phyloP scores from a whole-genome alignment of 208 protist genomes.

The Trypanosoma theileri region DNA sequence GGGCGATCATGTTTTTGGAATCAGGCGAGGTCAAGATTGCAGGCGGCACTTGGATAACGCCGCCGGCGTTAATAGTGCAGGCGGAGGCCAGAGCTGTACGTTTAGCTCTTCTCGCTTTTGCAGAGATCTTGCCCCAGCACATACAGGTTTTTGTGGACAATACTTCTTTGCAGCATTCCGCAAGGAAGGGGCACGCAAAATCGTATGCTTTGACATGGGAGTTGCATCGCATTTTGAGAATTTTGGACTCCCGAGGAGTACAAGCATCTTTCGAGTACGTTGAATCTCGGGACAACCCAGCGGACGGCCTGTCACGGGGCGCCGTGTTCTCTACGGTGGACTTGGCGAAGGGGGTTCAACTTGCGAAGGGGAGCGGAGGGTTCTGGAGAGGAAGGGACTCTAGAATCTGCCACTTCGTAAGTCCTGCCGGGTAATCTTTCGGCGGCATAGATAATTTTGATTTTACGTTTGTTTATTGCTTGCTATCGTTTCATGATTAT shows the following conservation, averaged over 20 bases:
- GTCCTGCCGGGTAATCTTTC: neutral
- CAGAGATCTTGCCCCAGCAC: neutral
- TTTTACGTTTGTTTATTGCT: too few relatives aligned
- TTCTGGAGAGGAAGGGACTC: neutral
- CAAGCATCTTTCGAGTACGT: neutral
- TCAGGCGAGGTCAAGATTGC: conserved; percentile 1
- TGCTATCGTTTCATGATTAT: too few relatives aligned
- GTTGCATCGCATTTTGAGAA: neutral
- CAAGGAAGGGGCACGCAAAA: neutral
- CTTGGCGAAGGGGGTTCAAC: neutral
- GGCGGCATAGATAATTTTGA: too few relatives aligned
- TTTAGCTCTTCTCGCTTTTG: conserved; percentile 1
- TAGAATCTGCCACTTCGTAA: neutral
- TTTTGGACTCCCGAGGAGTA: neutral
- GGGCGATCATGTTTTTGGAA: conserved; percentile 13
- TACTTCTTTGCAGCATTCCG: neutral
- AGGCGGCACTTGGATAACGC: conserved; percentile 1
- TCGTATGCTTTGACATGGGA: neutral
- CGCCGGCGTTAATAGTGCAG: conserved; percentile 19
- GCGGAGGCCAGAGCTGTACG: conserved; percentile 18
- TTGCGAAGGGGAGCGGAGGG: neutral
- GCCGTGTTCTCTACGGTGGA: neutral
- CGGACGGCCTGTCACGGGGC: neutral
- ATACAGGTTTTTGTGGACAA: neutral
- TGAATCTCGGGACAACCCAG: neutral